A percentile compares a stretch with the other conserved stretches of the same genome.
These are phyloP conservation scores for Bretschneidera sinensis DNA, from an alignment of 345 rosid species.

Conservation along the genomic window DNA sequence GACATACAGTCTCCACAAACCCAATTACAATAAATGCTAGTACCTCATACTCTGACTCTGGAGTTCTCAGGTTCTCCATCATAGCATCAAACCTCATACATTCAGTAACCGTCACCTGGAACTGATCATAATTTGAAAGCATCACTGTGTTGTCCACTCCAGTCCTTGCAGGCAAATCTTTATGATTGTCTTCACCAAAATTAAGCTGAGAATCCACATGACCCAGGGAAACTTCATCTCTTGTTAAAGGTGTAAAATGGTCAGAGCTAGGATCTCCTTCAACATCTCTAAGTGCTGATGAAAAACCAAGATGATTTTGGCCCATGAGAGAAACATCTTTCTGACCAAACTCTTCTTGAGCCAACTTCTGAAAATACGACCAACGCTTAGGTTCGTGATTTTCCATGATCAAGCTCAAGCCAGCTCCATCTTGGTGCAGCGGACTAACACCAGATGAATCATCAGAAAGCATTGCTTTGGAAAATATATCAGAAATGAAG, in stretches of 20 bases:
- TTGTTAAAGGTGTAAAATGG: constrained; percentile 33
- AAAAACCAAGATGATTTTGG: constrained; percentile 43
- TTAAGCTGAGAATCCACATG: constrained; percentile 34
- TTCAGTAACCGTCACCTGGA: constrained; percentile 43
- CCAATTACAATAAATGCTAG: constrained; percentile 20
- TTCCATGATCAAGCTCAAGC: constrained; percentile 63
- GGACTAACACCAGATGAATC: constrained; percentile 34
- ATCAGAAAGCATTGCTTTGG: constrained; percentile 54
- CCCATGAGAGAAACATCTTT: constrained; percentile 54
- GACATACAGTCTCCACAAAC: neutral
- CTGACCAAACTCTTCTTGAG: constrained; percentile 49
- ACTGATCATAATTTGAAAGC: constrained; percentile 25
- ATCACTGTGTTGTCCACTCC: constrained; percentile 24
- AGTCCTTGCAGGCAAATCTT: constrained; percentile 24
- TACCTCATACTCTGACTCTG: constrained; percentile 64
- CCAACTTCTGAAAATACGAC: constrained; percentile 89
- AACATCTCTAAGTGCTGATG: constrained; percentile 29
- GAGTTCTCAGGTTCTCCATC: constrained; percentile 50
- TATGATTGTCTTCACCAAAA: constrained; percentile 39
- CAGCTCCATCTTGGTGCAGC: constrained; percentile 53
- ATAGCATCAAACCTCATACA: constrained; percentile 57
- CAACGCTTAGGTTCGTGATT: constrained; percentile 72
- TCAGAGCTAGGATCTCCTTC: constrained; percentile 28
- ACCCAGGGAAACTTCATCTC: constrained; percentile 33
- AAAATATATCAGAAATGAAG: constrained; percentile 70